phyloP scores from a whole-genome alignment of 345 rosid species.

The Salix viminalis region DNA sequence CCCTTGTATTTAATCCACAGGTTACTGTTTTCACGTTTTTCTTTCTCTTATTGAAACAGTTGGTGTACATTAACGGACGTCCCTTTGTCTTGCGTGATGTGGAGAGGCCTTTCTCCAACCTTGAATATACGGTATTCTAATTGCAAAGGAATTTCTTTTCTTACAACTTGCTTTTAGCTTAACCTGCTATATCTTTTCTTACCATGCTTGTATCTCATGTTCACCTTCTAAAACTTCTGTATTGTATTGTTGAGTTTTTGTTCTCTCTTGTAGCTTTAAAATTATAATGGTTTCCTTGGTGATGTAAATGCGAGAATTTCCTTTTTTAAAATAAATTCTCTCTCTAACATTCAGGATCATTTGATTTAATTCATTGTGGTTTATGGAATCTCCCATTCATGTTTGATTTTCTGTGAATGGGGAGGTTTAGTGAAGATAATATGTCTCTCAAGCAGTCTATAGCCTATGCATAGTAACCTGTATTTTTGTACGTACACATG shows the following conservation, averaged over 20 bases:
- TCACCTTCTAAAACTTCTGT: neutral
- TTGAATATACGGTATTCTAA: constrained; percentile 80
- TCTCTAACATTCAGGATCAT: neutral
- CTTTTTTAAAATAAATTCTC: neutral
- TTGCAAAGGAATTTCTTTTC: constrained; percentile 9
- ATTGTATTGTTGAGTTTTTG: neutral
- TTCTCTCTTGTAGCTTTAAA: neutral
- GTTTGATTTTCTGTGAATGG: neutral
- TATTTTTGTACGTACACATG: neutral
- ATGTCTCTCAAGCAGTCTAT: neutral
- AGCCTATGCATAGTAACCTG: neutral
- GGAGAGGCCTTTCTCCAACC: constrained; percentile 93
- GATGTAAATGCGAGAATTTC: neutral
- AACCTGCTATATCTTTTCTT: neutral
- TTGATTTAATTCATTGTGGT: neutral
- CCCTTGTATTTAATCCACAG: neutral
- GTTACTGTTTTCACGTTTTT: constrained; percentile 7
- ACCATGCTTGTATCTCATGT: neutral
- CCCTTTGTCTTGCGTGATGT: constrained; percentile 98
- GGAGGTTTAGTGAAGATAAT: neutral
- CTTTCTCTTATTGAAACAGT: constrained; percentile 41
- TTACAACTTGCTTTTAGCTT: neutral
- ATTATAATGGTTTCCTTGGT: neutral
- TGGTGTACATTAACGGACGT: constrained; percentile 83
- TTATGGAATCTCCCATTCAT: neutral